Percentiles rank a stretch among this genome's conserved stretches.
phyloP scores from a whole-genome alignment of 371 early-diverging fungal species.

The Coemansia linderi region DNA sequence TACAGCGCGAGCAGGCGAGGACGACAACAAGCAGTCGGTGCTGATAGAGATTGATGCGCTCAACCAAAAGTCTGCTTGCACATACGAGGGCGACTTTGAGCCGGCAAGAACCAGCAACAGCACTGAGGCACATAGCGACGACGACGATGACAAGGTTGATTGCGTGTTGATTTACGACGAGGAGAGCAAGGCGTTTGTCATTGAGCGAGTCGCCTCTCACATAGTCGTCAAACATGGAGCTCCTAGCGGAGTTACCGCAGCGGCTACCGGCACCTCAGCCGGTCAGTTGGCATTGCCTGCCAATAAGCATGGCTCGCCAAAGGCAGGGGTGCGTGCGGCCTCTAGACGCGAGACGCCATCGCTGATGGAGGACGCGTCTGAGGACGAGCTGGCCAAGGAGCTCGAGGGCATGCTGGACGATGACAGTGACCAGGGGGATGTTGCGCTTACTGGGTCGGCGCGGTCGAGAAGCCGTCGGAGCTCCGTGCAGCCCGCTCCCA shows the following conservation, averaged over 20 bases:
- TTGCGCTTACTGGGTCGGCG: not conserved
- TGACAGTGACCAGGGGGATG: constrained; percentile 27
- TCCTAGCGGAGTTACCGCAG: not conserved
- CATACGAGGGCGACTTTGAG: constrained; percentile 49
- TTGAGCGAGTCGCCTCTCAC: constrained; percentile 31
- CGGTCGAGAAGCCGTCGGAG: not conserved
- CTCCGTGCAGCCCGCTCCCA: not conserved
- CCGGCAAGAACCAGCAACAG: not conserved
- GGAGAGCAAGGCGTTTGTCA: constrained; percentile 37
- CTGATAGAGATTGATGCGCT: constrained; percentile 32
- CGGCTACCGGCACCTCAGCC: constrained; percentile 3
- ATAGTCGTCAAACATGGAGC: constrained; percentile 18
- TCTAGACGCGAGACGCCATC: constrained; percentile 17
- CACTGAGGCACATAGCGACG: constrained; percentile 5
- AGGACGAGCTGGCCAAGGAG: constrained; percentile 47
- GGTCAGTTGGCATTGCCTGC: constrained; percentile 28
- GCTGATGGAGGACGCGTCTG: constrained; percentile 27
- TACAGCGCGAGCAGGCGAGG: not conserved
- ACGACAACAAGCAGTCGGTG: constrained; percentile 10
- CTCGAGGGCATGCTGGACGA: constrained; percentile 44
- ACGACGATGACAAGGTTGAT: constrained; percentile 27
- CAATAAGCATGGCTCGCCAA: constrained; percentile 15
- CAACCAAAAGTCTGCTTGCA: constrained; percentile 34
- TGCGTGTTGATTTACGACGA: constrained; percentile 44
- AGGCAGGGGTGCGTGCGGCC: constrained; percentile 2